phyloP scores from a whole-genome alignment of 257 asterid species.

The Primulina eburnea region DNA sequence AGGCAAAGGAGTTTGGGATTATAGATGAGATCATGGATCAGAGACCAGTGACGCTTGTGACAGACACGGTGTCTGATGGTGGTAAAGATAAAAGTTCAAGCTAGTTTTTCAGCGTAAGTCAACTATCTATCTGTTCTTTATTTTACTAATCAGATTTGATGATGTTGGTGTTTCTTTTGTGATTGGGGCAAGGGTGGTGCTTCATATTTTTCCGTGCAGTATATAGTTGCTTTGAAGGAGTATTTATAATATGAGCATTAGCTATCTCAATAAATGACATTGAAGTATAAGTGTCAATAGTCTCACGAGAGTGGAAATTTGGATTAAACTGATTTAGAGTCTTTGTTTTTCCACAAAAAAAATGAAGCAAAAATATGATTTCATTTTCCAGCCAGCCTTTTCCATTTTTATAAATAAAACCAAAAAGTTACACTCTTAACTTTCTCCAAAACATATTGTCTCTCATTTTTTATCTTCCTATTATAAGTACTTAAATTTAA shows the following conservation, averaged over 20 bases:
- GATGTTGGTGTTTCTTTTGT: neutral
- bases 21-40: constrained; percentile 85
- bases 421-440: neutral
- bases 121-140: neutral
- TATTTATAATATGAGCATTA: neutral
- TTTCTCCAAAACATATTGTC: neutral
- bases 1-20: constrained; percentile 89
- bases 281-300: neutral
- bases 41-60: constrained; percentile 67
- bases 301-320: too few relatives aligned
- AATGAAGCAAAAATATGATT: neutral
- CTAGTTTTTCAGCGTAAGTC: constrained; percentile 45
- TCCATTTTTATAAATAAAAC: neutral
- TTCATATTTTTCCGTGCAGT: neutral
- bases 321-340: neutral
- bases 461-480: neutral
- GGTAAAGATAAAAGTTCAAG: constrained; percentile 55
- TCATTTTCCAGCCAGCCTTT: neutral
- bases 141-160: neutral
- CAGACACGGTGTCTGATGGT: constrained; percentile 64
- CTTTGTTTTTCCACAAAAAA: neutral
- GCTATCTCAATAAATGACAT: neutral
- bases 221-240: neutral
- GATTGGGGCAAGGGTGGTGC: neutral
- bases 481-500: too few relatives aligned